Evolutionary conservation across 176 grass and related monocot genomes (phyloP).

Genomic region (Chloris gayana): DNA sequence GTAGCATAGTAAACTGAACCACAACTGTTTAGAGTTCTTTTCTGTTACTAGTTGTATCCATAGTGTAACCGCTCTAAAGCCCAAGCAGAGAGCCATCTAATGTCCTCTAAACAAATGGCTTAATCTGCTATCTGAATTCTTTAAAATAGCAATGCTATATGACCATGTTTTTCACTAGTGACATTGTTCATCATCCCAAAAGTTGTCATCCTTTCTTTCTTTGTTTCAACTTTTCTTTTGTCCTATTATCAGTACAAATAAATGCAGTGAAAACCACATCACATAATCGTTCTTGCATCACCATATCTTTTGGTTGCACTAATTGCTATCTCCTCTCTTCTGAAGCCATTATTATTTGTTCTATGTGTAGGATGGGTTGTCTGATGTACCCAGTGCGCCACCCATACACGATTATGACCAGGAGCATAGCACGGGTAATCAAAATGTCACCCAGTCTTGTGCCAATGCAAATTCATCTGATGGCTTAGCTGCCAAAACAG

Average conservation of each 20-base stretch:
- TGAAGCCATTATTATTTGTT: neutral
- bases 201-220: neutral
- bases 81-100: neutral
- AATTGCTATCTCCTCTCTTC: neutral
- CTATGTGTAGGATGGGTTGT: constrained; percentile 56
- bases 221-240: neutral
- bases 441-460: constrained; percentile 38
- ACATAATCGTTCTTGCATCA: constrained; percentile 14
- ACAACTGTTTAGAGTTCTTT: neutral
- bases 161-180: neutral
- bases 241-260: neutral
- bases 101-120: neutral
- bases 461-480: constrained; percentile 35
- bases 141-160: neutral
- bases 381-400: constrained; percentile 89
- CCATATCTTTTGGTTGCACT: neutral
- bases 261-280: neutral
- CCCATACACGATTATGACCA: constrained; percentile 83
- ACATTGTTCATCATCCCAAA: neutral
- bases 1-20: neutral
- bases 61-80: neutral
- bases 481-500: constrained; percentile 45
- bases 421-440: constrained; percentile 52
- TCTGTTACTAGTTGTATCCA: neutral
- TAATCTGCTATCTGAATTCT: neutral